Evolutionary conservation across 306 rosid species (phyloP), one percentile per base, ranked within the genome.

Genomic region (Acacia acuminata): DNA sequence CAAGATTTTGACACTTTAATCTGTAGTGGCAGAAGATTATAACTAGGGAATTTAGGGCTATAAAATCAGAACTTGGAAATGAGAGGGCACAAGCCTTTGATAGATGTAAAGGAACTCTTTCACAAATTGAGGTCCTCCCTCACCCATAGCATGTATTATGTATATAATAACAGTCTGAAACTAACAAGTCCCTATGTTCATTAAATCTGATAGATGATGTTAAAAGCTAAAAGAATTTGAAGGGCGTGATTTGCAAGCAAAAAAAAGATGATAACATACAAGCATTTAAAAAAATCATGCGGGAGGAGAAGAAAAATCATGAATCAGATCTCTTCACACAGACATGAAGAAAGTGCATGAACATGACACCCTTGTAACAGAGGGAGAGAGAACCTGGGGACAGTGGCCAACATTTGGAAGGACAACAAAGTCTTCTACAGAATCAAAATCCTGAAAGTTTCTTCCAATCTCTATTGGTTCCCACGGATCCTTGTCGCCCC

Each of bases 401-500:
- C 99, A 95, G 74, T 95, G 99, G n/a, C 99, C 98, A 83, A 92
- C 98, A 82, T 92, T 88, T 58, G 98, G 97, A 75, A 93, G 90
- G 83, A 89, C 94, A 77, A 95, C 70, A 22, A 93, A 95, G 82
- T 90, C 97, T 89, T 95, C 96, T 12, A 95, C 99, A 75, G 96
- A 86, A 78, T 89, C 92, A 75, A 93, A 93, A 51, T 86, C 87
- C 74, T 73, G 22, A 36, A 79, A 95, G 76, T 80, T 87, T 85
- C 93, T 80, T 84, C 99, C 99, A 74, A 92, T 87, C 68, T 93
- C 94, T 56, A 95, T 80, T 51, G 99, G 98, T 87, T 95, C 99
- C 99, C 99, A 95, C 25, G 99, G 99, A 88, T 95, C 99, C 88
- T 93, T 95, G 87, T 93, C 99, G 77, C 99, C 99, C 99, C 99